Evolutionary conservation across 2,329 filamentous ascomycete species (phyloP), one percentile per base, ranked within the genome.

Genomic region (Diaporthe nobilis): DNA sequence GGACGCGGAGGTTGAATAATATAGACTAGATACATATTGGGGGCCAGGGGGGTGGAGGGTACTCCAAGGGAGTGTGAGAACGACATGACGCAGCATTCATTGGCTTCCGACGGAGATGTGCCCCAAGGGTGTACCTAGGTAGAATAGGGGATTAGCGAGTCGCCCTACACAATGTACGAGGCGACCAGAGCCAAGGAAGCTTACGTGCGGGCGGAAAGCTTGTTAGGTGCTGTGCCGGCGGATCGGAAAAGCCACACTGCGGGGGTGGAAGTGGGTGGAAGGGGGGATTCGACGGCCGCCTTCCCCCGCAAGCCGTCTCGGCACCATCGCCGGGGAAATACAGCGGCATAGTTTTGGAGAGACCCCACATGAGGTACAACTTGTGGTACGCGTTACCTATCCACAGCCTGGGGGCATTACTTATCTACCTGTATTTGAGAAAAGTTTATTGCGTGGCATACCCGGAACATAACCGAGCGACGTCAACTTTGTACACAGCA

Each of bases 141-240:
- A 39, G 57, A 60, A 12, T 25, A 17, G 34, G 22, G 1, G 25
- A 8, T 17, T 31, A n/a, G 10, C 44, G 44, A 49, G 15, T 49
- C 49, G 49, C n/a, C 28, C 55, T 34, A 34, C 55, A 7, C 13
- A 8, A 9, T 12, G 51, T 42, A 15, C 57, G 22, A 42, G 34
- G 37, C 57, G 57, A 13, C 34, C 57, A 28, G 22, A 12, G 31
- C 65, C 31, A 68, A 51, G 63, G 47, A 68, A 68, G 65, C 65
- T 68, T 68, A 42, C 34, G 47, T 25, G 65, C 65, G 20, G 44
- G 28, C 28, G 44, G n/a, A 68, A 68, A 68, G 65, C 65, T 68
- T 68, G 31, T 68, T 53, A 51, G 28, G 44, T 4, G 63, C 63
- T 28, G 12, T 51, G 44, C 44, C 63, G 63, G 20, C 25, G 63